A percentile compares a stretch with the other conserved stretches of the same genome.
These are phyloP conservation scores for Aureobasidium melanogenum DNA, from an alignment of 2,329 filamentous ascomycete species.

Conservation along the genomic window DNA sequence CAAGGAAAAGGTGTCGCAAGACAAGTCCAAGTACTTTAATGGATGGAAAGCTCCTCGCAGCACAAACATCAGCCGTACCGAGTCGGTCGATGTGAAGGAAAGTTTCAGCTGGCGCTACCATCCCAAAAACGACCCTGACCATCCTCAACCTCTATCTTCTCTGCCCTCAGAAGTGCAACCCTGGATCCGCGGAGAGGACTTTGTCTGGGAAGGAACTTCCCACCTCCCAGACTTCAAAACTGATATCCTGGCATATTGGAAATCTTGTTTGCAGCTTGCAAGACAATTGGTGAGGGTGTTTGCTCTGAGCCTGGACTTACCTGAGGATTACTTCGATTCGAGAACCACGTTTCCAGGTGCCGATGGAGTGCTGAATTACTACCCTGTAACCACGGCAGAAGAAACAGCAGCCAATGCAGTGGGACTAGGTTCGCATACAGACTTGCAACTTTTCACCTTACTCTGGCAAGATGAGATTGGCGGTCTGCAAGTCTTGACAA, in stretches of 20 bases:
- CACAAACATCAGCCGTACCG: constrained; percentile 19
- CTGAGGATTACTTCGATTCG: constrained; percentile 33
- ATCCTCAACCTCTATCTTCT: constrained; percentile 21
- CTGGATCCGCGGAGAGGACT: constrained; percentile 35
- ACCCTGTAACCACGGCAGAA: background rate
- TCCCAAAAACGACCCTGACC: constrained; percentile 42
- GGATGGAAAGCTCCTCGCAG: constrained; percentile 31
- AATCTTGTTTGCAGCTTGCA: constrained; percentile 19
- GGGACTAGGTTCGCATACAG: constrained; percentile 30
- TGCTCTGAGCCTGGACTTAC: constrained; percentile 33
- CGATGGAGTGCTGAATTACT: constrained; percentile 23
- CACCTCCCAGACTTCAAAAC: constrained; percentile 43
- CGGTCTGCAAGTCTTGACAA: constrained; percentile 33
- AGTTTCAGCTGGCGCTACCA: constrained; percentile 41
- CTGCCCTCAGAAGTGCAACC: constrained; percentile 32
- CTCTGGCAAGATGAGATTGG: constrained; percentile 33
- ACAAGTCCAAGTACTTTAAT: constrained; percentile 37
- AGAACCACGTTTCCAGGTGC: constrained; percentile 14
- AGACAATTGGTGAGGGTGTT: constrained; percentile 33
- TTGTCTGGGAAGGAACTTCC: constrained; percentile 43
- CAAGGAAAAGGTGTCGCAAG: constrained; percentile 30
- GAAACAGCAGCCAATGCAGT: background rate
- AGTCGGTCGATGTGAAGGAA: constrained; percentile 24
- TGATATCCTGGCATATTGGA: constrained; percentile 39
- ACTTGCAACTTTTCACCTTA: constrained; percentile 40